A percentile compares a stretch with the other conserved stretches of the same genome.
Conservation (phyloP, 225 moss, liverwort and hornwort genomes). For the Physcomitrium patens region DNA sequence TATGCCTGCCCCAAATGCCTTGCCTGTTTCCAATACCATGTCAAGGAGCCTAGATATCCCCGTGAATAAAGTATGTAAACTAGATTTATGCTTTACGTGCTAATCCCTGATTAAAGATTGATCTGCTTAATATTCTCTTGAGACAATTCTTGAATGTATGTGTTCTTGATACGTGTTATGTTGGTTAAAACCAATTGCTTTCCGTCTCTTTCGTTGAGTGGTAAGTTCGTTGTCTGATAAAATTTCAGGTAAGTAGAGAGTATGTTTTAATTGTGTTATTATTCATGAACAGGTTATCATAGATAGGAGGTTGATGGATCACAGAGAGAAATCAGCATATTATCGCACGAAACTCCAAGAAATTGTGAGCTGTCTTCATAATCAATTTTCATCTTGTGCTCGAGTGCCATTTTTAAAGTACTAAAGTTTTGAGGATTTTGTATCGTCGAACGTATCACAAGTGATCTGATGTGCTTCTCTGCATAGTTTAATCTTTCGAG, state of each 20-base stretch:
- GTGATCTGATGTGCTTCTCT: constrained; percentile 18
- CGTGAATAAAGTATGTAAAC: constrained; percentile 42
- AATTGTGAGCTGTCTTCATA: constrained; percentile 65
- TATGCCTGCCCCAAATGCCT: constrained; percentile 29
- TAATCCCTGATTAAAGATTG: constrained; percentile 20
- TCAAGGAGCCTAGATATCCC: constrained; percentile 33
- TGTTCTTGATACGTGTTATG: not conserved
- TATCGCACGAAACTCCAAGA: constrained; percentile 94
- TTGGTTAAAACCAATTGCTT: not conserved
- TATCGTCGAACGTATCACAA: not conserved
- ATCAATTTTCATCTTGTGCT: constrained; percentile 6
- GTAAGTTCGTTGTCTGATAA: not conserved
- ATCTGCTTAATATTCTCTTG: constrained; percentile 23
- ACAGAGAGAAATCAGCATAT: constrained; percentile 88
- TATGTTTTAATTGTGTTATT: constrained; percentile 27
- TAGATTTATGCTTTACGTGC: constrained; percentile 1
- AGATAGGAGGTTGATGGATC: constrained; percentile 86
- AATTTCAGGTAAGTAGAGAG: not conserved
- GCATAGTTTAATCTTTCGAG: not conserved
- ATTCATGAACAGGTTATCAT: constrained; percentile 62
- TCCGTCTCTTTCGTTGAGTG: not conserved
- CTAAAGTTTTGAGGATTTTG: not conserved
- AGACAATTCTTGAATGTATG: constrained; percentile 4
- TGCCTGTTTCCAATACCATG: constrained; percentile 27
- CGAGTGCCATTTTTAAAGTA: not conserved